Base-by-base conservation (phyloP, 2,329 filamentous ascomycete genomes). In the Proliferodiscus dingleyae region DNA sequence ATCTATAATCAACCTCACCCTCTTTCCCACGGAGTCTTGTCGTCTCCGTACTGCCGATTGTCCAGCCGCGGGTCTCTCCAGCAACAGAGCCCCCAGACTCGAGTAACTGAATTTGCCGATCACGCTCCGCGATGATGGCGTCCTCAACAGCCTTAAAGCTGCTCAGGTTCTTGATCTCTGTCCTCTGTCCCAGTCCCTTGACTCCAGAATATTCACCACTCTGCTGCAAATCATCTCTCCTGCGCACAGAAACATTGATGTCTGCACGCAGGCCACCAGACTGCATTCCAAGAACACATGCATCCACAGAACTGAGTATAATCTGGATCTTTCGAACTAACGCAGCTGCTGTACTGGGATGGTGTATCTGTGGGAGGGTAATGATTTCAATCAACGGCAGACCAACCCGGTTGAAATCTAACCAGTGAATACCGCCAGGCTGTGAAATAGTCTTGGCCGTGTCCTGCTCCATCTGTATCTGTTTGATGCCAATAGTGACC, bases 381-480 rank as follows among this genome's bases (percentile, higher is more conserved):
- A 98, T 97, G 56, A 98, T 93, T 66, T 98, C 93, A 52, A 98
- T 85, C 37, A 98, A 74, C 4, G 93, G 90, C 42, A 90, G 78
- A 2, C 90, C 93, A 3, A 93, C 89, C 22, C 93, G 85, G 63
- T 97, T 97, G 68, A 96, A 90, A 64, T 98, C 93, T 21, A 98
- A 75, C 63, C 94, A 83, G 54, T 90, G 82, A 4, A 78, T 78
- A 10, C 78, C 81, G 10, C 79, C 81, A 1, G 85, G 80, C 56
- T 91, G 83, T 22, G 87, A 83, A 30, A 90, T 77, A 1, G 91
- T 96, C 68, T 97, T 97, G 55, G 90, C 93, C 1, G 93, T 97
- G 64, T 98, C 93, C 68, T 98, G 93, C 69, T 98, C 93, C 71
- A 98, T 83, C 67, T 98, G 93, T 7, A 98, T 78, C 66, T 97